A percentile compares a stretch with the other conserved stretches of the same genome.
These are phyloP conservation scores for Neurospora intermedia DNA, from an alignment of 495 filamentous ascomycete species.

Conservation along the genomic window DNA sequence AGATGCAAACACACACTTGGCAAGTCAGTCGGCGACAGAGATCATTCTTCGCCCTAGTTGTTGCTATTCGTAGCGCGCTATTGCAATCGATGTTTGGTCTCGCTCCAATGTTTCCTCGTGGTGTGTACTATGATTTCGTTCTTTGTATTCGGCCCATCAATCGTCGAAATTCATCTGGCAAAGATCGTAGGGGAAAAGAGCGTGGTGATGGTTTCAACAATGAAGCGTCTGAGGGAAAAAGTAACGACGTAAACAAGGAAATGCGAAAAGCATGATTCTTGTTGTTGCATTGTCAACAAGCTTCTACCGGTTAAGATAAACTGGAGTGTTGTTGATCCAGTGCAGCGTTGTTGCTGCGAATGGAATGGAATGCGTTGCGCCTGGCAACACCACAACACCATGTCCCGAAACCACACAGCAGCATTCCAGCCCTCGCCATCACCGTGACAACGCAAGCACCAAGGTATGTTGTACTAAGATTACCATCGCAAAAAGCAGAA, in stretches of 20 bases:
- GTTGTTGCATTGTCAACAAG: not conserved
- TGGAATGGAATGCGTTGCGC: conserved; percentile 11
- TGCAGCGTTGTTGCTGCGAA: not conserved
- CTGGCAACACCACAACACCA: conserved; percentile 3
- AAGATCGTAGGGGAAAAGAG: not conserved
- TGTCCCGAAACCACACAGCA: not conserved
- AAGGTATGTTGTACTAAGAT: not conserved
- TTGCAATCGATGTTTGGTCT: not conserved
- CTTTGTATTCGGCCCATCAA: not conserved
- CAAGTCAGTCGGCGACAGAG: not conserved
- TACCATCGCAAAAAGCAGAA: too few species aligned
- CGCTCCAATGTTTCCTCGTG: not conserved
- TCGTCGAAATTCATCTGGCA: not conserved
- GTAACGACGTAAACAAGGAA: not conserved
- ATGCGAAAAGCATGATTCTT: not conserved
- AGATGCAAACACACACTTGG: not conserved
- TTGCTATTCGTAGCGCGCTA: not conserved
- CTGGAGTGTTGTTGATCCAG: not conserved
- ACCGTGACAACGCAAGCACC: not conserved
- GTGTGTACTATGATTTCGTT: not conserved
- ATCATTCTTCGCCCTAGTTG: not conserved
- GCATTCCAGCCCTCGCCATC: conserved; percentile 3
- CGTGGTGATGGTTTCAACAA: not conserved
- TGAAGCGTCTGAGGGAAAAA: not conserved
- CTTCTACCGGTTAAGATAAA: not conserved